These are phyloP conservation scores for Penicillium verhagenii DNA, from an alignment of 495 filamentous ascomycete species.

Conservation along the genomic window DNA sequence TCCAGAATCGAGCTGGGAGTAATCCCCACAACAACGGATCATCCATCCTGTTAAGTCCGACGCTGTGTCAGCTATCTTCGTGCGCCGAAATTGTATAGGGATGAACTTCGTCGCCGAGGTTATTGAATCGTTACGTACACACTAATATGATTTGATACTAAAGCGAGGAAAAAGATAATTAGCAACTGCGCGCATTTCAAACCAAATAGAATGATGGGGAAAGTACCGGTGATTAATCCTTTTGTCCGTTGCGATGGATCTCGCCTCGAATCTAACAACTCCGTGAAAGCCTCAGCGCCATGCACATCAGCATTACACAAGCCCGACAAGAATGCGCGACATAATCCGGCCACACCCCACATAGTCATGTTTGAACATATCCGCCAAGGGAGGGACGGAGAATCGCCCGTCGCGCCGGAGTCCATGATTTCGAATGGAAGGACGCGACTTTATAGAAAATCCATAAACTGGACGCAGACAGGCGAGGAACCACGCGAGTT, in stretches of 20 bases:
- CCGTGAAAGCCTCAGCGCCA: conserved; percentile 71
- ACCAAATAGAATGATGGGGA: background rate
- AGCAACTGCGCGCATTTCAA: conserved; percentile 7
- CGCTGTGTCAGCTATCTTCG: conserved; percentile 31
- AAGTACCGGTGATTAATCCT: conserved; percentile 84
- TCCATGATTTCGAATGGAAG: conserved; percentile 30
- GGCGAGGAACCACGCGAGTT: conserved; percentile 4
- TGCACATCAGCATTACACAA: conserved; percentile 55
- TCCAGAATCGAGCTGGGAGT: conserved; percentile 69
- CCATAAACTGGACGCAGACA: conserved; percentile 24
- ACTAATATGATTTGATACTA: conserved; percentile 93
- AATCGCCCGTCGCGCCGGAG: conserved; percentile 41
- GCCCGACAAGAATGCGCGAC: conserved; percentile 45
- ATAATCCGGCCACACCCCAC: conserved; percentile 44
- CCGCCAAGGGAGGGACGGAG: conserved; percentile 46
- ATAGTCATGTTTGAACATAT: conserved; percentile 42
- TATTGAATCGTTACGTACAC: conserved; percentile 70
- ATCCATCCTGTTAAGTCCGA: conserved; percentile 64
- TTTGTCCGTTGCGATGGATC: conserved; percentile 66
- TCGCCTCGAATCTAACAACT: conserved; percentile 69
- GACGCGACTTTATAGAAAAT: conserved; percentile 21
- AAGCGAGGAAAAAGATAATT: background rate
- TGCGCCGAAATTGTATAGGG: background rate
- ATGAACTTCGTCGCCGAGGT: conserved; percentile 8
- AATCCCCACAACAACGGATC: conserved; percentile 93